Evolutionary conservation across 2,329 filamentous ascomycete species (phyloP), one percentile per base, ranked within the genome.

Genomic region (Penicillium sp.): DNA sequence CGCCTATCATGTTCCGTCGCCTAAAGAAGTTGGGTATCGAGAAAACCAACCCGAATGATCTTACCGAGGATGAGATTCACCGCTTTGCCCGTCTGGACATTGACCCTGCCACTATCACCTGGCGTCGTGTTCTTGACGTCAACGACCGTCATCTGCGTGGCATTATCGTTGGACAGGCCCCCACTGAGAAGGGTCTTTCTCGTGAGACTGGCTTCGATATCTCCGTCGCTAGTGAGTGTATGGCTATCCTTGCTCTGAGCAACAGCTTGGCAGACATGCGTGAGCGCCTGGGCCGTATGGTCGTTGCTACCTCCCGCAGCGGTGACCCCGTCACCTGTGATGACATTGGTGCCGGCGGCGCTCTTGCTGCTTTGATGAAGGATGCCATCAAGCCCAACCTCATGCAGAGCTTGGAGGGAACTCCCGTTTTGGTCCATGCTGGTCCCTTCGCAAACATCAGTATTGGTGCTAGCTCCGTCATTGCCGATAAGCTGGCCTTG

Each of bases 361-460:
- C 94, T 49, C 80, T 99, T 62, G 92, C 94, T 42, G 93, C 92
- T 27, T 81, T 99, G 67, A 97, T 99, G 90, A 94, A 89, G 78
- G 94, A 99, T 75, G 92, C 94, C 54, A 96, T 97, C 79, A 99
- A 99, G 82, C 94, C 94, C 56, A 99, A 97, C 78, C 80, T 99
- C 61, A 97, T 99, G 94, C 94, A 99, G 77, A 96, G 91, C 27
- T 81, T 99, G 51, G 94, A 99, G 74, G 94, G 94, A 26, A 99
- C 94, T 7, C 94, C 94, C 0, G 94, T 97, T 2, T 95, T 99
- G 70, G 94, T 99, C 14, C 94, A 99, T 70, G 94, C 94, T 22
- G 94, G 94, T 4, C 94, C 94, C 15, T 99, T 99, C 68, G 94
- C 94, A 70, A 99, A 99, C 76, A 99, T 99, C 73, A 93, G 89